A percentile compares a stretch with the other conserved stretches of the same genome.
Conservation (phyloP, 2,329 filamentous ascomycete genomes). For the Paecilomyces niveus region DNA sequence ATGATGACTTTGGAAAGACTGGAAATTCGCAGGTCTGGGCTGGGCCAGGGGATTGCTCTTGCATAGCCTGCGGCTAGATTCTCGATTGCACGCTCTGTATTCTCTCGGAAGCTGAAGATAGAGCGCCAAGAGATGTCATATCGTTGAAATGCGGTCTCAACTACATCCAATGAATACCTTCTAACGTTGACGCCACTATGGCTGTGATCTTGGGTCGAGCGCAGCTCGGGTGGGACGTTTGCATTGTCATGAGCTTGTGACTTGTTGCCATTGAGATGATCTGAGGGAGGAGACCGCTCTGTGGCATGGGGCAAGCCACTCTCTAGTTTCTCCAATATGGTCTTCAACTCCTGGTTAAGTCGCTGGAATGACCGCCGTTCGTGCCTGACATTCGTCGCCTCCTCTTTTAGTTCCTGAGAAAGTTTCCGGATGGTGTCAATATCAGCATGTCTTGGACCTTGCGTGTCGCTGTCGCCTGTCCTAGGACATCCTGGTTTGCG, state of each 20-base stretch:
- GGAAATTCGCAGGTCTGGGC: neutral
- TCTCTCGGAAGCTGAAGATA: neutral
- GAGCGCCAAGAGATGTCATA: neutral
- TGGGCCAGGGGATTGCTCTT: conserved; percentile 1
- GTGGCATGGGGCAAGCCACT: neutral
- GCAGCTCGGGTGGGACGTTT: neutral
- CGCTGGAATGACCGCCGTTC: conserved; percentile 5
- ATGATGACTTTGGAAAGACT: neutral
- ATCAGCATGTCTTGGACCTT: neutral
- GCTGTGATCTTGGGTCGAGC: neutral
- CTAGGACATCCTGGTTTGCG: neutral
- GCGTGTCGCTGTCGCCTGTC: neutral
- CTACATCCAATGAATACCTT: neutral
- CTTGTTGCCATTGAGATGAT: neutral
- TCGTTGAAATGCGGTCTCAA: neutral
- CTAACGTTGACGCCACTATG: neutral
- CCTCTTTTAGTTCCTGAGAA: conserved; percentile 3
- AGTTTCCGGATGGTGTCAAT: neutral
- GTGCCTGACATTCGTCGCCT: conserved; percentile 2
- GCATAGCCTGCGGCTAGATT: neutral
- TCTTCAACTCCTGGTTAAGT: neutral
- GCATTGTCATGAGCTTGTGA: neutral
- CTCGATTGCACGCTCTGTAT: neutral
- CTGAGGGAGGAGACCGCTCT: neutral
- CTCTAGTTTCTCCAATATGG: neutral